A percentile compares a stretch with the other conserved stretches of the same genome.
These are phyloP conservation scores for Malus hybrid DNA, from an alignment of 331 rosid genomes.

Conservation along the genomic window DNA sequence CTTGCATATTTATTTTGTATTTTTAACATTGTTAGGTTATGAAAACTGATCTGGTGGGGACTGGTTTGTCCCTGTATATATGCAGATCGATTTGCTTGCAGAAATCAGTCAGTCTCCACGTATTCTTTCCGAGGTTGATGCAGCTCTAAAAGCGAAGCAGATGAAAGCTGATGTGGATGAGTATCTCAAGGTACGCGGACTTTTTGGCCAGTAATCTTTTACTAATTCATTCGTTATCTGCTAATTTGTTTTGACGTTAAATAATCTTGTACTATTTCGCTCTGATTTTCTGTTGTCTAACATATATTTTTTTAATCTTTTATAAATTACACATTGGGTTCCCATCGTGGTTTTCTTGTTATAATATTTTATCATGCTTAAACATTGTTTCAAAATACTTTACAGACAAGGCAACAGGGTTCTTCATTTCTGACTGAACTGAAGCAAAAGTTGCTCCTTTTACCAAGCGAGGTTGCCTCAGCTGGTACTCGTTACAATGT, in stretches of 20 bases:
- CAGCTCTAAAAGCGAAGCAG: constrained; percentile 74
- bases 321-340: not conserved
- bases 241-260: not conserved
- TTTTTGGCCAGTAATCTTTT: not conserved
- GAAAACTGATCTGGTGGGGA: not conserved
- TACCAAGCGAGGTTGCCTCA: constrained; percentile 61
- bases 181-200: constrained; percentile 61
- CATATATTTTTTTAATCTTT: too few species aligned
- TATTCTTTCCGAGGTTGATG: constrained; percentile 90
- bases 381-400: not conserved
- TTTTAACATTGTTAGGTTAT: not conserved
- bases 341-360: not conserved
- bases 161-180: constrained; percentile 92
- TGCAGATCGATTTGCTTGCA: constrained; percentile 90
- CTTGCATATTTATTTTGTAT: not conserved
- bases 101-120: constrained; percentile 88
- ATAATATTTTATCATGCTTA: too few species aligned
- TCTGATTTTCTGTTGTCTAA: not conserved
- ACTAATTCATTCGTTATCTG: not conserved
- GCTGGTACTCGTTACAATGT: constrained; percentile 95
- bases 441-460: constrained; percentile 80
- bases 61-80: not conserved
- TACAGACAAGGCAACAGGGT: constrained; percentile 67
- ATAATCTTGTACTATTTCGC: too few species aligned
- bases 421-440: constrained; percentile 70